Base-by-base conservation (phyloP, 129 eudicot species). In the Flaveria trinervia region DNA sequence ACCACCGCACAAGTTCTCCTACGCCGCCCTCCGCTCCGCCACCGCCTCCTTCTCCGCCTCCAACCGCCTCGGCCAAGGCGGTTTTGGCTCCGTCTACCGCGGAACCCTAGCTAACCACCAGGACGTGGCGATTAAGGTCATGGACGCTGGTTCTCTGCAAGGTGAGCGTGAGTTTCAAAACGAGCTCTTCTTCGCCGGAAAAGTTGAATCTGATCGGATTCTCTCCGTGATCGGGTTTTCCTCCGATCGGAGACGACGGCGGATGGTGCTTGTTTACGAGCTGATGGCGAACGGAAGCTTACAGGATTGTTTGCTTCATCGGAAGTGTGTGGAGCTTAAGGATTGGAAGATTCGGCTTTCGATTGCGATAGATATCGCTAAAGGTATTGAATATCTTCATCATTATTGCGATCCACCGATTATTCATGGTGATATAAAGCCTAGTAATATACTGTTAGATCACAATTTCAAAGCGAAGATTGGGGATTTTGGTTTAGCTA, bases 101-200 rank as follows among this genome's bases (percentile, higher is more conserved):
- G 97, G 84, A 17, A 84, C 89, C 61, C 83, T 94, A 78, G 30
- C 14, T 67, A 86, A 76, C 41, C 60, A 74, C 68, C 83, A 13
- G 57, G 28, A 60, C n/a, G 82, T 87, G 14, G 98, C 98, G 1
- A 97, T 90, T n/a, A 93, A 93, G 82, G 83, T 90, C 28, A 87
- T 93, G 93, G 98, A 91, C 78, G 70, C 93, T 1, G 98, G 97
- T 51, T 93, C 98, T 45, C 82, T 93, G 17, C 98, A 93, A 64
- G 97, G 96, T 18, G 98, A 93, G 80, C 96, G 97, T 33, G 98
- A 93, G 75, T 94, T 94, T 73, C 97, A 94, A 48, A 94, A 91
- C 86, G 99, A 94, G 78, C 73, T 94, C 23, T 67, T 94, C n/a
- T 81, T 94, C 41, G 92, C 89, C n/a, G 86, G 89, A 23, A 93